Base-by-base conservation (phyloP, 257 asterid genomes). In the Solanum chiquidenum region DNA sequence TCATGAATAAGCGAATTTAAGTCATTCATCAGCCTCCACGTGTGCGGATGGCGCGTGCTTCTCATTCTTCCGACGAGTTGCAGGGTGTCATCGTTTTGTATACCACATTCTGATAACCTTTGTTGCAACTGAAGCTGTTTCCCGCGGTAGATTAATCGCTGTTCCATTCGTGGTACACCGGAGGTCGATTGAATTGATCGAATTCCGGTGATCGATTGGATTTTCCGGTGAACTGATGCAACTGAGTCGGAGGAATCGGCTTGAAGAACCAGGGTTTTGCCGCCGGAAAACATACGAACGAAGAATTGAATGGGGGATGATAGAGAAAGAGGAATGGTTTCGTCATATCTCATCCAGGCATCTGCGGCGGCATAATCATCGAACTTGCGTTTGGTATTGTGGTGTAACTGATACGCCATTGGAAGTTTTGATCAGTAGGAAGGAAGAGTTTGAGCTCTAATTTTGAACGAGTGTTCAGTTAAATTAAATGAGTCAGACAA, bases 11-110 rank as follows among this genome's bases (percentile, higher is more conserved):
- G 25, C 0, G 94, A 90, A 12, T 95, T 90, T 27, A 95, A 89
- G 4, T 90, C 95, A 83, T 92, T 89, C 64, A 97, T 89, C 46
- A 92, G 91, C 88, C 92, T 94, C 98, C 98, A 95, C 1, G 99
- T 95, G 66, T 88, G 90, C 1, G 99, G 99, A 72, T 97, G 94
- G 0, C 71, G 92, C 0, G 97, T 94, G 91, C 98, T 95, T 88
- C 98, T 89, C 98, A 97, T 90, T 1, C 98, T 93, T 8, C 95
- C 98, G 3, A 93, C 93, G 40, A 97, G 84, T 40, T 93, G 91
- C 49, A 97, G 84, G 2, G 90, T 87, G 2, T 97, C 95, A 58
- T 95, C 98, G 2, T 92, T 94, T 23, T 93, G 90, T 2, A 97
- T 89, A 8, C 84, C 33, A 35, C 96, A 95, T 0, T 93, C 98